Conservation (phyloP, 1,284 basidiomycete genomes). For the Athelia psychrophila region DNA sequence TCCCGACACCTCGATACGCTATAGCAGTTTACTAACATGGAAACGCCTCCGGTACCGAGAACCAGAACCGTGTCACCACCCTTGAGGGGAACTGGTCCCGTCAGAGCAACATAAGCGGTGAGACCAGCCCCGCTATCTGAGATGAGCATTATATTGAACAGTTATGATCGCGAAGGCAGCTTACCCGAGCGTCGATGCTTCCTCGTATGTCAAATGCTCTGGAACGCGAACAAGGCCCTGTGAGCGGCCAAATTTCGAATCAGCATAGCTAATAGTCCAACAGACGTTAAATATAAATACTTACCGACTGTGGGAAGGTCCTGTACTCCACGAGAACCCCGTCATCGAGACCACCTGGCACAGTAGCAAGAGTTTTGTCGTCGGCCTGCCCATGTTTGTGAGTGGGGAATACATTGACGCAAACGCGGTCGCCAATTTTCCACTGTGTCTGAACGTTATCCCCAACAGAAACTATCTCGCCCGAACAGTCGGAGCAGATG, state of each 20-base stretch:
- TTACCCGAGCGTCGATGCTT: not conserved
- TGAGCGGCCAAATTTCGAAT: not conserved
- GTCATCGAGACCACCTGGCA: not conserved
- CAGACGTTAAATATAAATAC: not conserved
- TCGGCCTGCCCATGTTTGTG: not conserved
- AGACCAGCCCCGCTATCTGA: slow-evolving; percentile 29
- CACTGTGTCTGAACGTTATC: not conserved
- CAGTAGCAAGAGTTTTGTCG: not conserved
- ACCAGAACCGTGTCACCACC: slow-evolving; percentile 39
- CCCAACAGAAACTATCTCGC: not conserved
- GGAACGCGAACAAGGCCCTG: not conserved
- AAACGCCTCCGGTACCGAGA: slow-evolving; percentile 47
- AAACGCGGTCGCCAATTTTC: not conserved
- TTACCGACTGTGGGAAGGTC: not conserved
- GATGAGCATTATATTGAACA: not conserved
- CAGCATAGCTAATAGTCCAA: no score
- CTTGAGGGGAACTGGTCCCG: slow-evolving; percentile 33
- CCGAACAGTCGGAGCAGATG: not conserved
- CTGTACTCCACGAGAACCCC: not conserved
- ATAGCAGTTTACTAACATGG: slow-evolving; percentile 27
- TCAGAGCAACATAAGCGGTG: slow-evolving; percentile 43
- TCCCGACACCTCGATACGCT: not conserved
- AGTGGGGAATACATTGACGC: not conserved
- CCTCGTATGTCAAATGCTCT: not conserved
- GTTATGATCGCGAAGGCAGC: not conserved